Conservation (phyloP, 2,329 filamentous ascomycete species). For the Chaetomium globosum region DNA sequence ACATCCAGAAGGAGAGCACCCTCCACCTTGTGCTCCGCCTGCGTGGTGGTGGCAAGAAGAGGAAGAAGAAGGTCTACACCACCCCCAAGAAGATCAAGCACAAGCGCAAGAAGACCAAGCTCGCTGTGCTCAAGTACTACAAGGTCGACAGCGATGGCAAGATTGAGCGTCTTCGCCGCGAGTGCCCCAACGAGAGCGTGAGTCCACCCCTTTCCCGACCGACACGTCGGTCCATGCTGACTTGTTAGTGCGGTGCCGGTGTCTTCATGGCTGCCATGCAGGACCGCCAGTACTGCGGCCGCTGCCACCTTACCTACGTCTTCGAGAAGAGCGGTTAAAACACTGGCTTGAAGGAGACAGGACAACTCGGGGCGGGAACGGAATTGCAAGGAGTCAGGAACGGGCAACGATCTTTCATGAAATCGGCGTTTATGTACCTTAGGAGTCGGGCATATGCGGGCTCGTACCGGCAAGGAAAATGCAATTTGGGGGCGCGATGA, state of each 20-base stretch:
- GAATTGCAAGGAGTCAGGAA: slow-evolving; percentile 37
- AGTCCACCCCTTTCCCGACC: slow-evolving; percentile 45
- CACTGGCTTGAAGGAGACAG: slow-evolving; percentile 24
- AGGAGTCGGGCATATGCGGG: slow-evolving; percentile 37
- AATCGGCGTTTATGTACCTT: slow-evolving; percentile 44
- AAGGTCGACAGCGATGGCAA: slow-evolving; percentile 99
- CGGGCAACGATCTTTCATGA: slow-evolving; percentile 37
- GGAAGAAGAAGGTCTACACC: slow-evolving; percentile 99
- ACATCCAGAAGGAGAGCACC: slow-evolving; percentile 99
- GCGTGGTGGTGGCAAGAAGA: slow-evolving; percentile 98
- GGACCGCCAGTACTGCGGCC: slow-evolving; percentile 95
- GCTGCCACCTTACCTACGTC: slow-evolving; percentile 73
- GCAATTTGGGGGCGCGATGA: slow-evolving; percentile 37
- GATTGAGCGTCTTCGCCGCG: slow-evolving; percentile 98
- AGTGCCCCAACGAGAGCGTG: slow-evolving; percentile 91
- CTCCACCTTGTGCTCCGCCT: slow-evolving; percentile 97
- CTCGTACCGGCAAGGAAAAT: slow-evolving; percentile 40
- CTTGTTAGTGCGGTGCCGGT: slow-evolving; percentile 88
- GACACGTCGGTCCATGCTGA: slow-evolving; percentile 39
- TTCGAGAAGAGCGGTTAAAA: slow-evolving; percentile 65
- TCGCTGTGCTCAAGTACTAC: slow-evolving; percentile 99
- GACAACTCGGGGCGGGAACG: slow-evolving; percentile 35
- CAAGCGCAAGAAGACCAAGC: slow-evolving; percentile 99
- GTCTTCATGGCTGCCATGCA: slow-evolving; percentile 99
- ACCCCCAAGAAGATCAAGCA: slow-evolving; percentile 99